A percentile compares a stretch with the other conserved stretches of the same genome.
phyloP scores from a whole-genome alignment of 2,329 filamentous ascomycete genomes.

The Atkinsonella hypoxylon region DNA sequence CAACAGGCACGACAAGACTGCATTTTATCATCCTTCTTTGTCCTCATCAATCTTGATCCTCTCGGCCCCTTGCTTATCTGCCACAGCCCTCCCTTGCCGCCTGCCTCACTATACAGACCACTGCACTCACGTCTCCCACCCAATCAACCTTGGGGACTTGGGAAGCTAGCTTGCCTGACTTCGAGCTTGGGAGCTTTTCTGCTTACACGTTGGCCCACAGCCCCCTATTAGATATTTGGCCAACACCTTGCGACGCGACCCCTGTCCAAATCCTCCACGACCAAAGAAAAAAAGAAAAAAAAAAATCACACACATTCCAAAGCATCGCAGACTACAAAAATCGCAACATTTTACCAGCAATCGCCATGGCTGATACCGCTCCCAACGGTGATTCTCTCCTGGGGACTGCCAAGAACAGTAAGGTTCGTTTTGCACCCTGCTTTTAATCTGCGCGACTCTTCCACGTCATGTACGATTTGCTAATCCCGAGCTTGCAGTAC shows the following conservation, averaged over 20 bases:
- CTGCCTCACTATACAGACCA: neutral
- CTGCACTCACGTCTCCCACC: slow-evolving; percentile 2
- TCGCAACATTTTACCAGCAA: neutral
- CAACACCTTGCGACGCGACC: slow-evolving; percentile 6
- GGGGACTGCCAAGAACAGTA: slow-evolving; percentile 40
- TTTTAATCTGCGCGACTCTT: slow-evolving; percentile 3
- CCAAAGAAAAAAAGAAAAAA: neutral
- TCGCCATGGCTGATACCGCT: slow-evolving; percentile 21
- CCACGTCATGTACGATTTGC: neutral
- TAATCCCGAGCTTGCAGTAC: neutral
- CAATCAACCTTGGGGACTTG: neutral
- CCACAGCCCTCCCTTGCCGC: slow-evolving; percentile 5
- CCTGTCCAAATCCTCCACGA: slow-evolving; percentile 3
- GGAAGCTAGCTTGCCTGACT: slow-evolving; percentile 2
- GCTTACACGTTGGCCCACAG: slow-evolving; percentile 5
- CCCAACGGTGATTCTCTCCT: slow-evolving; percentile 35
- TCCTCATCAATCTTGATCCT: slow-evolving; percentile 6
- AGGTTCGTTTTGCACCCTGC: slow-evolving; percentile 26
- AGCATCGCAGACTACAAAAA: slow-evolving; percentile 2
- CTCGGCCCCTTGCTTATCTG: slow-evolving; percentile 5
- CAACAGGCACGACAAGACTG: slow-evolving; percentile 3
- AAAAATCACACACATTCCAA: neutral
- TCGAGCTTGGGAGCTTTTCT: slow-evolving; percentile 2
- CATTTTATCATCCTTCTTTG: slow-evolving; percentile 3
- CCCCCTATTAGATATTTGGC: slow-evolving; percentile 5